Evolutionary conservation across 371 early-diverging fungal species (phyloP).

Genomic region (Lichtheimia ornata): DNA sequence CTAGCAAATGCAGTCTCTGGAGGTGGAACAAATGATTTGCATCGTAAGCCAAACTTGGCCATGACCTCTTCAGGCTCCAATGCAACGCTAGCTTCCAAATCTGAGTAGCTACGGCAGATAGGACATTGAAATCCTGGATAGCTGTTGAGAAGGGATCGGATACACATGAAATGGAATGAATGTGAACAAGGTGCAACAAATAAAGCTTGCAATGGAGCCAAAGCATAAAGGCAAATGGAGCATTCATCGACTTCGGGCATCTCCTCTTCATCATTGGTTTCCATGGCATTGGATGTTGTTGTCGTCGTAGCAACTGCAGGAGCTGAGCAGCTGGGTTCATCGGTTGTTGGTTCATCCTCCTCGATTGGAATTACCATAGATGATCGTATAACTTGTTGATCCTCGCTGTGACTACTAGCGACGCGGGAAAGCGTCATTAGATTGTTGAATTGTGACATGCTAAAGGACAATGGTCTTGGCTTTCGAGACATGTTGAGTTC

Average conservation of each 20-base stretch:
- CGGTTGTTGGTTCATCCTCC: neutral
- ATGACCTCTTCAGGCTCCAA: constrained; percentile 36
- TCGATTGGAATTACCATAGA: neutral
- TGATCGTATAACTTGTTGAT: constrained; percentile 5
- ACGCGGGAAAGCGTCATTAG: constrained; percentile 32
- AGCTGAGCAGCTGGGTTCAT: constrained; percentile 6
- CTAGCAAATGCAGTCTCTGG: constrained; percentile 13
- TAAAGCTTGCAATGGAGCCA: constrained; percentile 90
- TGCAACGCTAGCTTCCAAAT: constrained; percentile 86
- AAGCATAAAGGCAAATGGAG: constrained; percentile 93
- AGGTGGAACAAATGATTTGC: constrained; percentile 21
- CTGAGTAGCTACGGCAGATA: constrained; percentile 93
- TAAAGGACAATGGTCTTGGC: constrained; percentile 35
- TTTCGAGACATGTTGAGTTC: constrained; percentile 62
- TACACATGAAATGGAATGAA: constrained; percentile 94
- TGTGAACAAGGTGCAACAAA: constrained; percentile 95
- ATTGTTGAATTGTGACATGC: constrained; percentile 39
- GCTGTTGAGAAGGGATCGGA: constrained; percentile 71
- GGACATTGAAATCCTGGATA: constrained; percentile 91
- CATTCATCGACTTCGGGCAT: constrained; percentile 71
- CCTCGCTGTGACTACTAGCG: constrained; percentile 14
- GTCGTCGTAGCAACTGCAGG: neutral
- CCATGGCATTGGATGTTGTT: constrained; percentile 1
- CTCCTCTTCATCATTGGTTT: neutral
- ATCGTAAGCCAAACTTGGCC: constrained; percentile 20